Evolutionary conservation across 164 flowering plant genomes (phyloP).

Genomic region (Vitis vinifera): ASM3070453v1 NC_081819.1:19859001-19859500

Average conservation of each 20-base stretch:
- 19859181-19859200: not conserved
- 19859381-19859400: too few relatives aligned
- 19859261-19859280: constrained; percentile 13
- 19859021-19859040: constrained; percentile 21
- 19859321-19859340: too few relatives aligned
- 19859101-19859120: not conserved
- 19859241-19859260: not conserved
- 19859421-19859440: too few relatives aligned
- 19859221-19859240: not conserved
- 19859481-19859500: too few relatives aligned
- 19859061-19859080: constrained; percentile 39
- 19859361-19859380: too few relatives aligned
- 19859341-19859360: too few relatives aligned
- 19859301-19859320: too few relatives aligned
- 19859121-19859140: constrained; percentile 2
- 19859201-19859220: not conserved
- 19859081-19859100: constrained; percentile 1
- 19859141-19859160: not conserved
- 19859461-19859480: too few relatives aligned
- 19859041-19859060: constrained; percentile 43
- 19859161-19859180: not conserved
- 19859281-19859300: not conserved
- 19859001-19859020: not conserved
- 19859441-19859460: too few relatives aligned
- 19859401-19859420: too few relatives aligned